These are phyloP conservation scores for Calamus simplicifolius DNA, from an alignment of 176 grass and related monocot species.

Conservation along the genomic window DNA sequence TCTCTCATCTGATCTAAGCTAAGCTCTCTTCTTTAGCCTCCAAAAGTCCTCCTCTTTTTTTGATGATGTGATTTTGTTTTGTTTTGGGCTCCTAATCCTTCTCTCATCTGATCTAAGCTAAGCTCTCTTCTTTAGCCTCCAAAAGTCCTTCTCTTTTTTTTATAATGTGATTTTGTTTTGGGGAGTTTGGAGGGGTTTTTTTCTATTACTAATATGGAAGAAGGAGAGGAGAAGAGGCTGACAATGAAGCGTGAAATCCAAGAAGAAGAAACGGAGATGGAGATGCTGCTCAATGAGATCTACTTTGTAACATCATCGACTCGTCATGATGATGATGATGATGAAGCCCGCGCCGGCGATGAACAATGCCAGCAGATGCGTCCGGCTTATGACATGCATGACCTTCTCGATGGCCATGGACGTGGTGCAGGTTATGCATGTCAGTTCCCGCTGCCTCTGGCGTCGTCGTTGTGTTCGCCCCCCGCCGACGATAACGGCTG, in stretches of 20 bases:
- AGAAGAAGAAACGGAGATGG: constrained; percentile 67
- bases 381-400: no score
- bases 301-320: constrained; percentile 36
- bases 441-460: constrained; percentile 8
- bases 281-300: constrained; percentile 53
- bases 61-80: no score
- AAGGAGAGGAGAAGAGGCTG: constrained; percentile 7
- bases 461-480: constrained; percentile 1
- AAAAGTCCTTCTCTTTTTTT: no score
- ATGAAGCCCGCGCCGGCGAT: constrained; percentile 16
- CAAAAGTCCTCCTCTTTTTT: no score
- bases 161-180: no score
- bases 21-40: no score
- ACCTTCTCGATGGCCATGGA: constrained; percentile 24
- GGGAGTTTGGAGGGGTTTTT: constrained; percentile 7
- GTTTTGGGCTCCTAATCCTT: no score
- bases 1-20: no score
- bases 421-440: constrained; percentile 11
- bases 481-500: no score
- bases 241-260: constrained; percentile 3
- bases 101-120: no score
- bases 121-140: no score
- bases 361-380: neutral
- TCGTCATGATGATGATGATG: constrained; percentile 23
- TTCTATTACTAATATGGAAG: no score